These are phyloP conservation scores for Acacia crassicarpa DNA, from an alignment of 306 rosid species.

Conservation along the genomic window DNA sequence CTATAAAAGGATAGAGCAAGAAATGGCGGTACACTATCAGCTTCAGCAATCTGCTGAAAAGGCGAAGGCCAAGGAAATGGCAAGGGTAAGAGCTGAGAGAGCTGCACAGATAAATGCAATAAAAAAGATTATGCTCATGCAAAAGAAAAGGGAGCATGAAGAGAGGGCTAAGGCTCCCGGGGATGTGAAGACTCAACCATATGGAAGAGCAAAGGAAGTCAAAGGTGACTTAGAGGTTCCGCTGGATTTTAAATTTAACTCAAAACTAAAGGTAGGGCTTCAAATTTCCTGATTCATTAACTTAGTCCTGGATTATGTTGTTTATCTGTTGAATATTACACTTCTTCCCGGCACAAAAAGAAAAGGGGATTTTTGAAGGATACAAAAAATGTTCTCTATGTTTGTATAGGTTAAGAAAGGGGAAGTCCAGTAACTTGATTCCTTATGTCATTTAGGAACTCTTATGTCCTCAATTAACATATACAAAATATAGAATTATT, in stretches of 20 bases:
- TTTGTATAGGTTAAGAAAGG: neutral
- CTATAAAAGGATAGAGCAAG: constrained; percentile 56
- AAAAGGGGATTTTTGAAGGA: constrained; percentile 3
- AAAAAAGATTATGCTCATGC: constrained; percentile 49
- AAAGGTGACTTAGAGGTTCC: constrained; percentile 36
- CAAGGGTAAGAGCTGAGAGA: constrained; percentile 50
- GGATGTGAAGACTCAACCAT: constrained; percentile 26
- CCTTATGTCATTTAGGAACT: constrained; percentile 15
- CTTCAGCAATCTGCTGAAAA: constrained; percentile 50
- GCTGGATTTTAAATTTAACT: constrained; percentile 38
- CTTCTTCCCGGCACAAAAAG: neutral
- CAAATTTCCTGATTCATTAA: constrained; percentile 28
- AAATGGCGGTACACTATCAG: constrained; percentile 40
- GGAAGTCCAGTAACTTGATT: constrained; percentile 17
- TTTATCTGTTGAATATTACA: neutral
- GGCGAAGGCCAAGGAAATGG: constrained; percentile 51
- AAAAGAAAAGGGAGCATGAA: constrained; percentile 37
- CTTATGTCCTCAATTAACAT: neutral
- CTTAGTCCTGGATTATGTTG: neutral
- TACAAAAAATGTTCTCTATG: constrained; percentile 3
- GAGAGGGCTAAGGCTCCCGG: constrained; percentile 32
- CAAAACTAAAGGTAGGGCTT: constrained; percentile 54
- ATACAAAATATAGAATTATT: constrained; percentile 1
- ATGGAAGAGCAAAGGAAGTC: constrained; percentile 35
- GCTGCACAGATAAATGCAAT: constrained; percentile 49